These are phyloP conservation scores for Isatis tinctoria DNA, from an alignment of 345 rosid genomes.

Conservation along the genomic window DNA sequence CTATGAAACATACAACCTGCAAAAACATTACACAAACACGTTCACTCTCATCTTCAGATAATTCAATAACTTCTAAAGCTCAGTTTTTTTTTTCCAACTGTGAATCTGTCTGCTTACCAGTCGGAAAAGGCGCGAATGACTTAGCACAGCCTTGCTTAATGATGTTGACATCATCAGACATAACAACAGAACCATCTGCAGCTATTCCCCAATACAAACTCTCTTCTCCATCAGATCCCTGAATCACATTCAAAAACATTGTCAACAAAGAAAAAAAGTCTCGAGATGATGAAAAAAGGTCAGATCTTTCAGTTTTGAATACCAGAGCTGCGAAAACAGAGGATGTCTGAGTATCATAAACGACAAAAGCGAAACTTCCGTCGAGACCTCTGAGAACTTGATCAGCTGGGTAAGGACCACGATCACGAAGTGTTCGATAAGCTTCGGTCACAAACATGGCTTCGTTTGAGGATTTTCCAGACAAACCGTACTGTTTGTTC, in stretches of 20 bases:
- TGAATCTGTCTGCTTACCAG: slow-evolving; percentile 29
- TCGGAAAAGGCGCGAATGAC: slow-evolving; percentile 85
- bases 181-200: slow-evolving; percentile 78
- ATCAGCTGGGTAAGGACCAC: slow-evolving; percentile 94
- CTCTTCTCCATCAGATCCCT: slow-evolving; percentile 82
- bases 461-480: slow-evolving; percentile 60
- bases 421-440: slow-evolving; percentile 72
- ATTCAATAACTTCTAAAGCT: not conserved
- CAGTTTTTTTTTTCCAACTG: not conserved
- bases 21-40: not conserved
- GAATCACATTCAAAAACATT: not conserved
- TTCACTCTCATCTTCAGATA: not conserved
- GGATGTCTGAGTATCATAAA: slow-evolving; percentile 66
- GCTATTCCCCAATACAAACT: slow-evolving; percentile 87
- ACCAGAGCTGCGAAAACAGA: slow-evolving; percentile 81
- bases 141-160: slow-evolving; percentile 85
- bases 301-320: not conserved
- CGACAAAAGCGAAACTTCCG: slow-evolving; percentile 80
- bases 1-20: slow-evolving; percentile 86
- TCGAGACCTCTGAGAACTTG: slow-evolving; percentile 84
- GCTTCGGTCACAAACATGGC: slow-evolving; percentile 83
- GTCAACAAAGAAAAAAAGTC: not conserved
- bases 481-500: slow-evolving; percentile 70
- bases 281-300: not conserved
- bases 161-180: slow-evolving; percentile 68